phyloP scores from a whole-genome alignment of 495 filamentous ascomycete species.

The Coniosporium apollinis region DNA sequence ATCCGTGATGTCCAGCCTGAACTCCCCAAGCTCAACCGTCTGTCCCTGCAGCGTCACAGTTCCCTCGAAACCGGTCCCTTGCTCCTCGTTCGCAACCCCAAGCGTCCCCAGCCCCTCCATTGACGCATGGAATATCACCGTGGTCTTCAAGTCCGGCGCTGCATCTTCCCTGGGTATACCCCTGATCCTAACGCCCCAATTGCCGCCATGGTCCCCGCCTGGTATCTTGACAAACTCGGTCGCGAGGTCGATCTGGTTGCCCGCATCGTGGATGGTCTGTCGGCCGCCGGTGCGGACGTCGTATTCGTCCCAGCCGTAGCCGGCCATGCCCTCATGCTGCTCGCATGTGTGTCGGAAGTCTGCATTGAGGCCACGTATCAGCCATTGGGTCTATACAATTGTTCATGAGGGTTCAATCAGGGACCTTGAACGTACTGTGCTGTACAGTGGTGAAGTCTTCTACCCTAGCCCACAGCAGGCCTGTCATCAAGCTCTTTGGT shows the following conservation, averaged over 20 bases:
- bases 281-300: conserved; percentile 73
- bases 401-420: conserved; percentile 3
- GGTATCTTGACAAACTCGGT: conserved; percentile 89
- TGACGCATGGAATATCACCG: conserved; percentile 62
- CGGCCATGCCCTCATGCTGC: conserved; percentile 83
- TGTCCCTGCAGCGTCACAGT: conserved; percentile 62
- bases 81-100: conserved; percentile 28
- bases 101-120: conserved; percentile 63
- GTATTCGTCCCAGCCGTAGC: conserved; percentile 96
- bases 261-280: conserved; percentile 77
- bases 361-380: conserved; percentile 22
- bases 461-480: conserved; percentile 79
- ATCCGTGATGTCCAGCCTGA: conserved; percentile 61
- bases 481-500: conserved; percentile 67
- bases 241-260: conserved; percentile 74
- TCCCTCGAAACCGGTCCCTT: conserved; percentile 40
- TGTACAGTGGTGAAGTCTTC: conserved; percentile 66
- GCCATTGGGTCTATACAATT: too few species aligned
- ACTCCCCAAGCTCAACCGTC: conserved; percentile 63
- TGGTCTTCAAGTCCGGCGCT: conserved; percentile 46
- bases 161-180: conserved; percentile 60
- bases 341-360: conserved; percentile 90
- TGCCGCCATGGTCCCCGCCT: conserved; percentile 73
- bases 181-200: conserved; percentile 79
- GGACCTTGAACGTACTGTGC: conserved; percentile 44